Conservation (phyloP, 2,329 filamentous ascomycete species). For the Purpureocillium lavendulum region DNA sequence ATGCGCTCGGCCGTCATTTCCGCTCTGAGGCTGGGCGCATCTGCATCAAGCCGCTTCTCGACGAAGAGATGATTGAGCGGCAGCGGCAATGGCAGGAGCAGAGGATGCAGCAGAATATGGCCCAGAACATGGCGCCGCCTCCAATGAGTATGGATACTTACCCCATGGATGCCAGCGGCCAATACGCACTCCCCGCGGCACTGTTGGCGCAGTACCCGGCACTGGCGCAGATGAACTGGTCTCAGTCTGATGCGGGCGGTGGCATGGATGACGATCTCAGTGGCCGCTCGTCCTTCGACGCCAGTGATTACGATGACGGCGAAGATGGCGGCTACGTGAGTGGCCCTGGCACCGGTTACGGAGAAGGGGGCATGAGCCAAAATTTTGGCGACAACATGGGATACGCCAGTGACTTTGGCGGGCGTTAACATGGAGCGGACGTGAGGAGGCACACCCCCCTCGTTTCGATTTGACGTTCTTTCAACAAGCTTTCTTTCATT, state of each 20-base stretch:
- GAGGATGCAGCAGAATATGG: constrained; percentile 56
- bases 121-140: constrained; percentile 49
- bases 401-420: constrained; percentile 43
- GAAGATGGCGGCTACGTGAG: constrained; percentile 63
- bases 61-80: constrained; percentile 82
- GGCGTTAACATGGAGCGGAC: constrained; percentile 19
- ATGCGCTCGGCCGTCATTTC: constrained; percentile 91
- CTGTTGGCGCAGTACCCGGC: constrained; percentile 88
- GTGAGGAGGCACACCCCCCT: no score
- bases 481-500: background rate
- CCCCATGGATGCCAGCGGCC: constrained; percentile 45
- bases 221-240: constrained; percentile 85
- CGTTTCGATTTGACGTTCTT: background rate
- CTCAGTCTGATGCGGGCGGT: constrained; percentile 54
- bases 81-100: constrained; percentile 70
- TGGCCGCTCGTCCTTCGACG: constrained; percentile 74
- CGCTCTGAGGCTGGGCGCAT: constrained; percentile 89
- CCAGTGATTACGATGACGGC: constrained; percentile 67
- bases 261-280: constrained; percentile 69
- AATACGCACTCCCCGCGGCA: constrained; percentile 73
- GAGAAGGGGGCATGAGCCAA: constrained; percentile 46
- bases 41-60: constrained; percentile 93
- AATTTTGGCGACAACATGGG: constrained; percentile 45
- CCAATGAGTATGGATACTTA: constrained; percentile 52
- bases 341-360: constrained; percentile 51